Percentiles rank a stretch among this genome's conserved stretches.
These are phyloP conservation scores for Thuidium tamariscinum DNA, from an alignment of 225 moss, liverwort and hornwort species.

Conservation along the genomic window DNA sequence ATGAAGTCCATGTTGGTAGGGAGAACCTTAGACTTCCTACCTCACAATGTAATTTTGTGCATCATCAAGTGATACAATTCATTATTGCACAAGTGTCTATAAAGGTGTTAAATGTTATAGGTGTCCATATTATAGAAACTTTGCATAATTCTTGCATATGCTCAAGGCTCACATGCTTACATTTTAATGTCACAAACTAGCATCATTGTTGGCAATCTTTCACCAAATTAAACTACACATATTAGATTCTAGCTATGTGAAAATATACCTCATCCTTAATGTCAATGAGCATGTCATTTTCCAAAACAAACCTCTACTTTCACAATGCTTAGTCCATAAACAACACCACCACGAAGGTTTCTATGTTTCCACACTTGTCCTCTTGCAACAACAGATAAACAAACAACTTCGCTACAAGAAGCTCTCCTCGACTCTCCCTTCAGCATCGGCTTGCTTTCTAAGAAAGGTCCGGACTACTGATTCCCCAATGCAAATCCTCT, in stretches of 20 bases:
- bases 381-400: background rate
- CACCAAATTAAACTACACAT: background rate
- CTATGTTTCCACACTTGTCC: background rate
- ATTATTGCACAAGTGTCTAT: background rate
- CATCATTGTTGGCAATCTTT: background rate
- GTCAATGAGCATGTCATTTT: background rate
- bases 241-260: background rate
- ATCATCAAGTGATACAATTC: background rate
- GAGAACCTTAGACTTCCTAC: background rate
- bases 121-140: background rate
- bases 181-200: background rate
- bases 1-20: background rate
- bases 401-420: too few species aligned
- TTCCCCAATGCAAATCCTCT: too few species aligned
- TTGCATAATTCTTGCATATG: background rate
- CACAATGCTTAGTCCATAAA: background rate
- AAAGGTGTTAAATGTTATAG: too few species aligned
- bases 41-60: too few species aligned
- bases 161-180: background rate
- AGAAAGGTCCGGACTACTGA: background rate
- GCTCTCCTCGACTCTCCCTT: accelerated
- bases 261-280: background rate
- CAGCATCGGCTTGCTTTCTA: accelerated
- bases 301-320: background rate
- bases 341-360: background rate